A percentile compares a stretch with the other conserved stretches of the same genome.
phyloP scores from a whole-genome alignment of 208 protist genomes.

The Trichomonas gallinae region DNA sequence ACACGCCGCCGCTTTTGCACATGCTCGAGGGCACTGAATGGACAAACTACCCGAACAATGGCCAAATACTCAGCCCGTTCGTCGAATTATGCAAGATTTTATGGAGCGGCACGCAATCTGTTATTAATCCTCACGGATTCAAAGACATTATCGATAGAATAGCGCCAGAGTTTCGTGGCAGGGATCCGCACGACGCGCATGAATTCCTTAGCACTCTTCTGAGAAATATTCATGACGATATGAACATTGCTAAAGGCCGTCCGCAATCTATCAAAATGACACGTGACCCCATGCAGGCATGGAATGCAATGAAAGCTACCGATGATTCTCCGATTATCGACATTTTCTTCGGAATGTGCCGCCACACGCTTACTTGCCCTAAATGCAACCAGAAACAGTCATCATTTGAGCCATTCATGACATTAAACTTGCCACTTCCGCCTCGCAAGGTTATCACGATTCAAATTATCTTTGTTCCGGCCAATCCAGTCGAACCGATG shows the following conservation, averaged over 20 bases:
- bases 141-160: background rate
- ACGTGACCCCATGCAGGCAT: background rate
- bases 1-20: background rate
- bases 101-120: background rate
- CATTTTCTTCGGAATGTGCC: background rate
- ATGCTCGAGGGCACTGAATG: background rate
- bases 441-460: background rate
- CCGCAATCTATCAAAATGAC: conserved; percentile 17
- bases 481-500: no score
- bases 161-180: background rate
- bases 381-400: background rate
- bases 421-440: background rate
- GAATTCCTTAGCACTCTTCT: background rate
- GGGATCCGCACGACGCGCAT: background rate
- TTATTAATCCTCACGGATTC: background rate
- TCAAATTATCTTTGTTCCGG: no score
- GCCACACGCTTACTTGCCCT: background rate
- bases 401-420: background rate
- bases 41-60: background rate
- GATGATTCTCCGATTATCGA: background rate
- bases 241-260: conserved; percentile 26
- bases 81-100: background rate
- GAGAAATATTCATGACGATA: background rate
- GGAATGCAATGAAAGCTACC: background rate
- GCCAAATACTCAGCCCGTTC: background rate